phyloP scores from a whole-genome alignment of 176 grass and related monocot species.

The Eremochloa ophiuroides region DNA sequence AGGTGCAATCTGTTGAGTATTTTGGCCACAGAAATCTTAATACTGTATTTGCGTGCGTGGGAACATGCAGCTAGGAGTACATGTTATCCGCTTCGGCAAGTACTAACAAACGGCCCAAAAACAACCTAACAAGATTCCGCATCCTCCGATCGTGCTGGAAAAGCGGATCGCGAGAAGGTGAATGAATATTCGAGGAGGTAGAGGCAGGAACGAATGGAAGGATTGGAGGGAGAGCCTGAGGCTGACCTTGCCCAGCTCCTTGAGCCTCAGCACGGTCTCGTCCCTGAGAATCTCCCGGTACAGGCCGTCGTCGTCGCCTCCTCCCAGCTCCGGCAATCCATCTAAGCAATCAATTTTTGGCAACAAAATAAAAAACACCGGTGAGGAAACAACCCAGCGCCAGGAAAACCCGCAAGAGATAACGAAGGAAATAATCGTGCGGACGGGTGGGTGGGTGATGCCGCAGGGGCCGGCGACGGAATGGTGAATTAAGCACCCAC shows the following conservation, averaged over 20 bases:
- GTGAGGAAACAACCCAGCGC: not conserved
- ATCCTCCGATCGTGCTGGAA: constrained; percentile 7
- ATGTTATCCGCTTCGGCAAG: not conserved
- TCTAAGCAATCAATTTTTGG: constrained; percentile 9
- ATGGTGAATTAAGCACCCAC: constrained; percentile 26
- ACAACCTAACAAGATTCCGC: not conserved
- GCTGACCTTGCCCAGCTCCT: constrained; percentile 64
- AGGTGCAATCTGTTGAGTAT: not conserved
- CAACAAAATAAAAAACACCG: not conserved
- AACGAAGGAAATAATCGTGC: not conserved
- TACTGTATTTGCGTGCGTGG: not conserved
- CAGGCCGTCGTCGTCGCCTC: constrained; percentile 34
- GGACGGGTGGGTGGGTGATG: too few relatives aligned
- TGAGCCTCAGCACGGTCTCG: constrained; percentile 62
- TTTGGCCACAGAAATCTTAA: not conserved
- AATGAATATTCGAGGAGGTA: not conserved
- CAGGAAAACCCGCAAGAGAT: not conserved
- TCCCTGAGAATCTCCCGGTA: constrained; percentile 65
- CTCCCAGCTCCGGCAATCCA: constrained; percentile 40
- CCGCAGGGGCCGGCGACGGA: too few relatives aligned
- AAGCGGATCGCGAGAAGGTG: constrained; percentile 5
- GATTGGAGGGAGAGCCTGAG: not conserved
- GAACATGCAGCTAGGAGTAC: not conserved
- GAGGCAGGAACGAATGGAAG: not conserved
- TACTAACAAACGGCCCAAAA: not conserved